phyloP scores from a whole-genome alignment of 2,329 filamentous ascomycete genomes.

The Colletotrichum camelliae region DNA sequence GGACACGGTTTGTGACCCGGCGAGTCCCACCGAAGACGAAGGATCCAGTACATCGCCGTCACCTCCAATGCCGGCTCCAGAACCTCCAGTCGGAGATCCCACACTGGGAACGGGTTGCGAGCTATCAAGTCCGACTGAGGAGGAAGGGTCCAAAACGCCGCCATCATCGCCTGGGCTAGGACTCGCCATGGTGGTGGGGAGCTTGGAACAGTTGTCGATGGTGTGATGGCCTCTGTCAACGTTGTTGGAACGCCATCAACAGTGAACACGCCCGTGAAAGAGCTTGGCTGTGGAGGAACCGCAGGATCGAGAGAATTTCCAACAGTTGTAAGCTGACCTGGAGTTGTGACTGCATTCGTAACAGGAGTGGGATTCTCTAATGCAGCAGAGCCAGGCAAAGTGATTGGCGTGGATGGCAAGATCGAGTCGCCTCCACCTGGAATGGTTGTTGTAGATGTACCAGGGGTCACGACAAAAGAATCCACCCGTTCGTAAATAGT shows the following conservation, averaged over 20 bases:
- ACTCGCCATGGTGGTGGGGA: fast-evolving
- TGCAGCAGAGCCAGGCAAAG: neutral
- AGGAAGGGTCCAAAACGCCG: neutral
- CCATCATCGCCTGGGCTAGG: neutral
- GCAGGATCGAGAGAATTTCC: neutral
- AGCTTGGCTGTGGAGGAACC: fast-evolving
- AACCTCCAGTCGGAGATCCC: neutral
- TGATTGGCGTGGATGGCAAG: neutral
- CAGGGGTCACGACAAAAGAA: neutral
- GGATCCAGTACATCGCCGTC: neutral
- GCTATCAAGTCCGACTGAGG: neutral
- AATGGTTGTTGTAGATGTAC: neutral
- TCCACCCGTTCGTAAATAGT: neutral
- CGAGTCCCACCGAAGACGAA: fast-evolving
- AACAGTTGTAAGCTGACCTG: neutral
- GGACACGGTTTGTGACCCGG: neutral
- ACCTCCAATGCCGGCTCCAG: neutral
- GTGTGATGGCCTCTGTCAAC: fast-evolving
- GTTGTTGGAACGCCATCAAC: neutral
- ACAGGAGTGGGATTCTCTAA: neutral
- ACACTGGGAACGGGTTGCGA: fast-evolving
- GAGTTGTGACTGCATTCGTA: no score
- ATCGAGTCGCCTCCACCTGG: neutral
- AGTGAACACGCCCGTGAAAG: neutral
- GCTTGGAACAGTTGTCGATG: neutral